phyloP scores from a whole-genome alignment of 176 grass and related monocot genomes.

The Saccharum spontaneum region DNA sequence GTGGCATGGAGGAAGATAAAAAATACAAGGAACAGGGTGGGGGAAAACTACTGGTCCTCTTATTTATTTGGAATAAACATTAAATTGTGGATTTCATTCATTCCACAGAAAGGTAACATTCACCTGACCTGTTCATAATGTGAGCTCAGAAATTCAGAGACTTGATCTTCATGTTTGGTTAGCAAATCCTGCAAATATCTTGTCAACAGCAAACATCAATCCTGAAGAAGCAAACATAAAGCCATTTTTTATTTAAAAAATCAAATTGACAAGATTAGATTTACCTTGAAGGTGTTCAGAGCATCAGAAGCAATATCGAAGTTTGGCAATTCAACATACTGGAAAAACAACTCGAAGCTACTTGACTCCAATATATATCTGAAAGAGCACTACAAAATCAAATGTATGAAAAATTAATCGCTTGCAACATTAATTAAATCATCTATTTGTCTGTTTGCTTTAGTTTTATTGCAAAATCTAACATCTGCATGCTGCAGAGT shows the following conservation, averaged over 20 bases:
- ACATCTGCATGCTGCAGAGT: neutral
- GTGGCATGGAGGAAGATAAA: neutral
- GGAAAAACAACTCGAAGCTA: constrained; percentile 98
- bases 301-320: constrained; percentile 99
- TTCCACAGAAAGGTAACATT: constrained; percentile 4
- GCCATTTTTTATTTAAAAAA: neutral
- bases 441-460: neutral
- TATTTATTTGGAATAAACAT: constrained; percentile 16
- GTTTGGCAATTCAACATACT: constrained; percentile 95
- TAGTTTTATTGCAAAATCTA: neutral
- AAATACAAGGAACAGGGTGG: neutral
- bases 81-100: neutral
- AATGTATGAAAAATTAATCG: constrained; percentile 70
- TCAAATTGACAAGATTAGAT: constrained; percentile 8
- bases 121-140: constrained; percentile 79
- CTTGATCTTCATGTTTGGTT: constrained; percentile 84
- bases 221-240: constrained; percentile 20
- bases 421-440: constrained; percentile 28
- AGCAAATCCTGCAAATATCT: constrained; percentile 88
- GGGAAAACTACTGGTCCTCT: neutral
- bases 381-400: constrained; percentile 97
- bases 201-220: constrained; percentile 36
- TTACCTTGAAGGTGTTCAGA: constrained; percentile 98
- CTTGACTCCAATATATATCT: constrained; percentile 97
- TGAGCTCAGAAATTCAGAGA: constrained; percentile 71